A percentile compares a stretch with the other conserved stretches of the same genome.
Evolutionary conservation across 768 basidiomycete species (phyloP).

Genomic region (Podaxis mareebaensis): DNA sequence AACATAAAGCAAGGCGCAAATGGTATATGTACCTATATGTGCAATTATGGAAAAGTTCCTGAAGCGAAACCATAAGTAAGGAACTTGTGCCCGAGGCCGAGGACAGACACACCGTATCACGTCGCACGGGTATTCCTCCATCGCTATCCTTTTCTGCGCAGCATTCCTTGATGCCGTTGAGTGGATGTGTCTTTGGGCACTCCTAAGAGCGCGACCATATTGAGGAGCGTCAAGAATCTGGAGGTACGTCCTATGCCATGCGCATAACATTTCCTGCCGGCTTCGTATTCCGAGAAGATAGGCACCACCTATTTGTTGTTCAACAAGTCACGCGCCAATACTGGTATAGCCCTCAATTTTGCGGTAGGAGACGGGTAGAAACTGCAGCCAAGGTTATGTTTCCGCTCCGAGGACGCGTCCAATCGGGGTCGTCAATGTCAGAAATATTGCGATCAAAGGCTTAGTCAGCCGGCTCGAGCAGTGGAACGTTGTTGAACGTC

Average conservation of each 20-base stretch:
- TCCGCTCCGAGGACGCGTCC: slow-evolving; percentile 7
- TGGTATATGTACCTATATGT: slow-evolving; percentile 68
- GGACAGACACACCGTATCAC: slow-evolving; percentile 54
- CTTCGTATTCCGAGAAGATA: neutral
- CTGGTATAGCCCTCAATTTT: neutral
- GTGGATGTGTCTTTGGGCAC: slow-evolving; percentile 1
- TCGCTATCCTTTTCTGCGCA: slow-evolving; percentile 40
- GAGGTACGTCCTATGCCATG: slow-evolving; percentile 33
- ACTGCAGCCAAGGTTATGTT: neutral
- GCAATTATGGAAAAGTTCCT: slow-evolving; percentile 97
- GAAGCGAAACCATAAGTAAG: slow-evolving; percentile 10
- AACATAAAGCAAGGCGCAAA: neutral
- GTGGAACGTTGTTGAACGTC: neutral
- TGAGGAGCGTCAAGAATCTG: slow-evolving; percentile 23
- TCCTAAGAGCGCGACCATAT: neutral
- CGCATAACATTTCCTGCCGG: slow-evolving; percentile 24
- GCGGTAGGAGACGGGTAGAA: neutral
- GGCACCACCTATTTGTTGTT: neutral
- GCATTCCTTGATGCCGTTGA: slow-evolving; percentile 26
- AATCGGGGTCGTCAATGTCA: neutral
- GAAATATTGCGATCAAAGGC: slow-evolving; percentile 8
- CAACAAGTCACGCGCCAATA: neutral
- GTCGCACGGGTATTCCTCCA: slow-evolving; percentile 69
- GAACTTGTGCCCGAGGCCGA: neutral
- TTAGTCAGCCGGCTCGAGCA: slow-evolving; percentile 10